These are phyloP conservation scores for Calocybe gambosa DNA, from an alignment of 1,284 basidiomycete genomes.

Conservation along the genomic window DNA sequence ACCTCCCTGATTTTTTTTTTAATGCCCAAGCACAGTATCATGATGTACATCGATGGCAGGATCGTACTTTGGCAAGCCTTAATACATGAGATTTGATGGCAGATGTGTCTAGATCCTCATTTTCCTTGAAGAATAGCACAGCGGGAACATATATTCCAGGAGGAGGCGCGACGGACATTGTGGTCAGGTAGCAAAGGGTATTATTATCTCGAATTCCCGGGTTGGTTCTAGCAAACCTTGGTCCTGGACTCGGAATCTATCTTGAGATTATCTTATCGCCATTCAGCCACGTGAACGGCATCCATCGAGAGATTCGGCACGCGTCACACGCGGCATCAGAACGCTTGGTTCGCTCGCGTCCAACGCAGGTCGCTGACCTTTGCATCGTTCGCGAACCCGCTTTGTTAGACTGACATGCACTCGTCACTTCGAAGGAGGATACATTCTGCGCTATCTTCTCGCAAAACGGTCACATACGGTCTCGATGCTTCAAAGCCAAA, in stretches of 20 bases:
- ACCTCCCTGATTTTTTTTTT: constrained; percentile 40
- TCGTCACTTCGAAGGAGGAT: constrained; percentile 37
- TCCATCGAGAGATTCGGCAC: neutral
- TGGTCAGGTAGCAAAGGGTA: neutral
- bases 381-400: no score
- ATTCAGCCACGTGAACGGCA: constrained; percentile 11
- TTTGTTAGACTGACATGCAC: constrained; percentile 38
- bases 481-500: constrained; percentile 31
- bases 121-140: constrained; percentile 60
- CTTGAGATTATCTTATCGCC: constrained; percentile 17
- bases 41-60: constrained; percentile 1
- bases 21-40: constrained; percentile 1
- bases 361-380: no score
- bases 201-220: no score
- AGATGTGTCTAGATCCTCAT: constrained; percentile 59
- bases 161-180: constrained; percentile 36
- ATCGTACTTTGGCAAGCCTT: constrained; percentile 55
- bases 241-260: no score
- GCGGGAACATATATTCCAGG: constrained; percentile 70
- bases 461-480: constrained; percentile 52
- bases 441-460: constrained; percentile 28
- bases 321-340: neutral
- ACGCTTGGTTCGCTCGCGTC: constrained; percentile 2
- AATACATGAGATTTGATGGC: constrained; percentile 59
- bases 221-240: no score